Conservation (phyloP, 2,329 filamentous ascomycete genomes). For the Cercospora zeina region DNA sequence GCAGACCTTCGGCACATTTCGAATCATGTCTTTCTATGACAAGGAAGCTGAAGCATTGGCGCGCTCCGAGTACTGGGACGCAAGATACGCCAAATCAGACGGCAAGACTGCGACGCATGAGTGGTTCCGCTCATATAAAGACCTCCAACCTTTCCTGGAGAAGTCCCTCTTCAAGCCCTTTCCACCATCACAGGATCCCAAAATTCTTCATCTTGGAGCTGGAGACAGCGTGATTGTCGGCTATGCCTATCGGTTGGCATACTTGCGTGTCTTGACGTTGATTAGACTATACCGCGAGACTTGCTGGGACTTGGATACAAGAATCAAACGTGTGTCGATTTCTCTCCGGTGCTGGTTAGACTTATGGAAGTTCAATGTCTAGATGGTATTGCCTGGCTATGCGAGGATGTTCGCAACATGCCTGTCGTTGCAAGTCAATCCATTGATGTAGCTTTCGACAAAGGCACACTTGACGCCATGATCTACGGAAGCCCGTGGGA, state of each 20-base stretch:
- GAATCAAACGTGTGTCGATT: conserved; percentile 58
- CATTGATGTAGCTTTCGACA: conserved; percentile 57
- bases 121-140: neutral
- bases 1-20: no score
- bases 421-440: conserved; percentile 43
- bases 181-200: conserved; percentile 40
- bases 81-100: conserved; percentile 48
- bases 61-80: conserved; percentile 54
- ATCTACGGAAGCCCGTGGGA: conserved; percentile 38
- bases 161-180: conserved; percentile 46
- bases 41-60: no score
- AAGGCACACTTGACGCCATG: conserved; percentile 41
- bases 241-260: neutral
- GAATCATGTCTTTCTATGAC: no score
- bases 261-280: neutral
- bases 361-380: conserved; percentile 51
- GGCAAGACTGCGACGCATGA: conserved; percentile 28
- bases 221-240: conserved; percentile 55
- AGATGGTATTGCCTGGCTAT: conserved; percentile 52
- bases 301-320: conserved; percentile 50
- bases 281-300: conserved; percentile 53
- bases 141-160: conserved; percentile 51
- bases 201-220: conserved; percentile 58
- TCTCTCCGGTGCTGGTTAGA: conserved; percentile 56
- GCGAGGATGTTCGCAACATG: conserved; percentile 57